Base-by-base conservation (phyloP, 2,329 filamentous ascomycete genomes). In the Emmonsiellopsis sp. region DNA sequence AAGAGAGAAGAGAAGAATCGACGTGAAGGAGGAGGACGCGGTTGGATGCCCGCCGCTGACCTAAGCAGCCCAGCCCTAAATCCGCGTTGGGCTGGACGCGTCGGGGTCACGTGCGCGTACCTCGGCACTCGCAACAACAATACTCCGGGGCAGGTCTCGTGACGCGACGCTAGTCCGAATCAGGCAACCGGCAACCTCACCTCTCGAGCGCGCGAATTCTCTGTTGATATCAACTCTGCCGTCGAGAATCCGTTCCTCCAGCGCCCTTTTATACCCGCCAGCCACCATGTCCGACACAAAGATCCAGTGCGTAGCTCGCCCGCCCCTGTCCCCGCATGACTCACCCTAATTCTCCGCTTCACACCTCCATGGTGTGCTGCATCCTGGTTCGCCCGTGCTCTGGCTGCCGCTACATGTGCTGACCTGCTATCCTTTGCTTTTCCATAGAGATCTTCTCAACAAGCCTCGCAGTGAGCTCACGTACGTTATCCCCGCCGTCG, bases 381-480 rank as follows among this genome's bases (percentile, higher is more conserved):
- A 39, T 27, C 6, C n/a, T 49, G 32, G 36, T 8, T 40, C 8
- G n/a, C 33, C 21, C 21, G 3, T 37, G 3, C n/a, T 37, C 46
- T 9, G n/a, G 3, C 32, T 21, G 11, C 11, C 13, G 44, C 6
- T 7, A 21, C n/a, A 42, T 49, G 53, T 51, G 44, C 49, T 53
- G 43, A 53, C 14, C n/a, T 54, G 51, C 50, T 58, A 48, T 54
- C 44, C 21, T 39, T 39, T 51, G 39, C 17, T 68, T 74, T 65
- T 49, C 13, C 55, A 56, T 69, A 94, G 89, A 74, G 90, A 95
- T 72, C 83, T 95, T 65, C 83, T 94, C 60, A 85, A 82, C 71
- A 95, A 95, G 80, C 85, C 88, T 60, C 88, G 89, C 73, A 83
- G 80, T 66, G 91, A 96, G 70, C 86, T 95, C 74, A 95, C 90